Evolutionary conservation across 2,329 filamentous ascomycete species (phyloP).

Genomic region (Grosmannia serpens): DNA sequence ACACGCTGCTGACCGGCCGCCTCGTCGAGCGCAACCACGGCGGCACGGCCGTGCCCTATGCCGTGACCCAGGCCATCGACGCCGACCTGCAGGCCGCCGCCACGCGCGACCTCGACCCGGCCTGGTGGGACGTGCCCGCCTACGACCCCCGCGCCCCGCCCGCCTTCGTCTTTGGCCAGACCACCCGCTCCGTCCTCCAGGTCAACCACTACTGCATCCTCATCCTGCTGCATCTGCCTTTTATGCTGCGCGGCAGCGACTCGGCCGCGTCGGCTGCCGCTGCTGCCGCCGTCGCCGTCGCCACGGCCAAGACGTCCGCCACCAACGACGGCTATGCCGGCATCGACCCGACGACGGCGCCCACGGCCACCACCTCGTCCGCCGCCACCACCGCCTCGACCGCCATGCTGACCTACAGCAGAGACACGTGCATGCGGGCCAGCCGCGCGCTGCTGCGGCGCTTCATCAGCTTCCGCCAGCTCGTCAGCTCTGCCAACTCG

Average conservation of each 20-base stretch:
- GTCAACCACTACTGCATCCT: conserved; percentile 39
- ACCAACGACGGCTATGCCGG: not conserved
- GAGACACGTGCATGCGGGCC: conserved; percentile 34
- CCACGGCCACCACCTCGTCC: not conserved
- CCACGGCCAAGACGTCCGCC: not conserved
- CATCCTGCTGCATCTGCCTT: conserved; percentile 42
- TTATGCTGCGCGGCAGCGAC: conserved; percentile 27
- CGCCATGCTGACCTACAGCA: conserved; percentile 24
- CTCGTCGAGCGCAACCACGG: conserved; percentile 41
- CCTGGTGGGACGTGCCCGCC: conserved; percentile 36
- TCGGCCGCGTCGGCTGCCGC: conserved; percentile 15
- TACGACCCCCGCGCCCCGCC: conserved; percentile 13
- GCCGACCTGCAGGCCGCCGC: conserved; percentile 32
- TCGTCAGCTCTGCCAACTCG: conserved; percentile 24
- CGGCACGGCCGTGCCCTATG: conserved; percentile 22
- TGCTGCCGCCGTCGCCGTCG: not conserved
- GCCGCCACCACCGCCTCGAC: not conserved
- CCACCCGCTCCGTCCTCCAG: conserved; percentile 31
- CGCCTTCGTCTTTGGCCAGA: conserved; percentile 18
- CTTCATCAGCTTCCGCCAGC: conserved; percentile 34
- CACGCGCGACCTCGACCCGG: conserved; percentile 23
- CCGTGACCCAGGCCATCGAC: conserved; percentile 31
- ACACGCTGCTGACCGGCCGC: conserved; percentile 28
- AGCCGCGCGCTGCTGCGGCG: conserved; percentile 38
- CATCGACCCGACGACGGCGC: not conserved